phyloP scores from a whole-genome alignment of 73 alveolate species.

The Uronychia binucleata region DNA sequence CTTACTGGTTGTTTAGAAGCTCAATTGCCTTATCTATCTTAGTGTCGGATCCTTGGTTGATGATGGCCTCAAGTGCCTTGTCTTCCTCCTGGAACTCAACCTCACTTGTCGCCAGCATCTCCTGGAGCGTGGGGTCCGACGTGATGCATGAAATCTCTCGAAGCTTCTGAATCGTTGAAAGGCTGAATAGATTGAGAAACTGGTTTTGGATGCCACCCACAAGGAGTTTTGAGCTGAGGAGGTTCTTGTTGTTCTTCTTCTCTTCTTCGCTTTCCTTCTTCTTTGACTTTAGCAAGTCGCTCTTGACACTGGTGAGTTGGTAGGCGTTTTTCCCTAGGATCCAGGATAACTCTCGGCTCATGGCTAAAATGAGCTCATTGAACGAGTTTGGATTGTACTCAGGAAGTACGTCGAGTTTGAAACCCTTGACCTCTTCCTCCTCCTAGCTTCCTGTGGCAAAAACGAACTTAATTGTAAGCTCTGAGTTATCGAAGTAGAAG shows the following conservation, averaged over 20 bases:
- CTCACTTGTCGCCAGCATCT: background rate
- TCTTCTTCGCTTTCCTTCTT: background rate
- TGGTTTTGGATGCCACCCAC: constrained; percentile 62
- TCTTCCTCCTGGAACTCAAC: constrained; percentile 43
- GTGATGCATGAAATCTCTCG: constrained; percentile 28
- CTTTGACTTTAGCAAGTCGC: background rate
- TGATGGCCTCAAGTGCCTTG: constrained; percentile 10
- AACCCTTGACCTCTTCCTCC: background rate
- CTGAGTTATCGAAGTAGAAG: no score
- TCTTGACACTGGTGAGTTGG: background rate
- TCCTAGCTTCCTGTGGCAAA: no score
- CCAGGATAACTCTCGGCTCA: background rate
- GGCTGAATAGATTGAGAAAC: constrained; percentile 31
- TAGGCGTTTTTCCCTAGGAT: background rate
- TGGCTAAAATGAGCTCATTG: background rate
- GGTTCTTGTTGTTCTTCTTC: constrained; percentile 2
- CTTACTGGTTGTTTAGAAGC: constrained; percentile 14
- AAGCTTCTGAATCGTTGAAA: background rate
- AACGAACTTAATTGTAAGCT: no score
- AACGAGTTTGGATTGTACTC: background rate
- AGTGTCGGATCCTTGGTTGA: constrained; percentile 25
- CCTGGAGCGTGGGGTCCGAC: constrained; percentile 14
- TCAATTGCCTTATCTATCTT: constrained; percentile 26
- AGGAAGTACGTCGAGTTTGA: background rate
- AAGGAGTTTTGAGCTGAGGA: constrained; percentile 42